Conservation (phyloP, 2,329 filamentous ascomycete species). For the Penicillium glabrum region DNA sequence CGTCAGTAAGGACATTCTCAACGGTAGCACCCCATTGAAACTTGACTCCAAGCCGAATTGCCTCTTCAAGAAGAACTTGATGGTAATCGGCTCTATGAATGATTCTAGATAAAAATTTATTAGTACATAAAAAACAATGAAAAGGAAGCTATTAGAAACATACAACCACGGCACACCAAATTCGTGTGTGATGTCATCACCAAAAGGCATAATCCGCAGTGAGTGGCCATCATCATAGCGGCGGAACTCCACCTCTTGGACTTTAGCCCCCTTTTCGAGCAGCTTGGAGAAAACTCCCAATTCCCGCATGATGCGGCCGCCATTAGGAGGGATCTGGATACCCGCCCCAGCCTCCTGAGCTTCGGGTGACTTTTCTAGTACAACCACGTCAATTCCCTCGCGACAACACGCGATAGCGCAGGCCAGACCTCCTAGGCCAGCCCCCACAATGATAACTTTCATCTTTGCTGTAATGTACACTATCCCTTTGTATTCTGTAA, state of each 20-base stretch:
- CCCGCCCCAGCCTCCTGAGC: slow-evolving; percentile 25
- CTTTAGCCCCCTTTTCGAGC: slow-evolving; percentile 1
- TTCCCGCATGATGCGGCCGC: slow-evolving; percentile 15
- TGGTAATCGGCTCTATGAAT: slow-evolving; percentile 23
- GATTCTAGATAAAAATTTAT: slow-evolving; percentile 7
- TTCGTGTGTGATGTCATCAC: slow-evolving; percentile 17
- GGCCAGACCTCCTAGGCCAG: slow-evolving; percentile 21
- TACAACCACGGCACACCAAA: slow-evolving; percentile 17
- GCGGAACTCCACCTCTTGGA: slow-evolving; percentile 17
- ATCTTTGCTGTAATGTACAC: neutral
- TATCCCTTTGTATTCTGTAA: too few relatives aligned
- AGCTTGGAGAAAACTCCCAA: slow-evolving; percentile 9
- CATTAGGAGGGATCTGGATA: slow-evolving; percentile 32
- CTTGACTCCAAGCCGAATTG: slow-evolving; percentile 9
- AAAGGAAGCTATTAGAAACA: neutral
- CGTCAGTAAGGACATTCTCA: slow-evolving; percentile 4
- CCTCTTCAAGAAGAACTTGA: slow-evolving; percentile 16
- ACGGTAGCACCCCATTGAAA: slow-evolving; percentile 9
- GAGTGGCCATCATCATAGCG: slow-evolving; percentile 21
- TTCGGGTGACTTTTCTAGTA: slow-evolving; percentile 22
- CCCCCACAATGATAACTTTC: slow-evolving; percentile 13
- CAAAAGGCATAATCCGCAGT: slow-evolving; percentile 21
- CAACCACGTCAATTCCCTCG: slow-evolving; percentile 15
- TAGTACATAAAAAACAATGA: neutral
- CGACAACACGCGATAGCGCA: slow-evolving; percentile 27